These are phyloP conservation scores for Cubamyces sp. DNA, from an alignment of 768 basidiomycete genomes.

Conservation along the genomic window DNA sequence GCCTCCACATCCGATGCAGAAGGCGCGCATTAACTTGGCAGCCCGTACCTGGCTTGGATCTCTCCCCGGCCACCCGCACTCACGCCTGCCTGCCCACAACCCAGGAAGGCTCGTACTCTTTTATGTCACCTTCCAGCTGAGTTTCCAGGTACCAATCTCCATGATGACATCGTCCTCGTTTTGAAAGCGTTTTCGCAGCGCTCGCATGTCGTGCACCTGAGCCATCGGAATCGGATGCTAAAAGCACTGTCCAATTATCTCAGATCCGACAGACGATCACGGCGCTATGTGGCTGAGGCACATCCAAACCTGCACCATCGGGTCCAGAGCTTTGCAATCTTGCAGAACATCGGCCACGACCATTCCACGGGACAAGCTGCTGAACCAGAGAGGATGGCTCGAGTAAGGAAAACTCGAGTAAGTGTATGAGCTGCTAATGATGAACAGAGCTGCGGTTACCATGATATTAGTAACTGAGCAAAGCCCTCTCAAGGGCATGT, in stretches of 20 bases:
- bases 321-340: neutral
- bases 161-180: constrained; percentile 11
- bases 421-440: no score
- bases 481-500: constrained; percentile 15
- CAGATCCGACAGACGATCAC: constrained; percentile 9
- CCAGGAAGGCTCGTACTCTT: neutral
- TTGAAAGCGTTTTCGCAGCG: neutral
- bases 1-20: neutral
- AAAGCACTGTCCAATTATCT: constrained; percentile 4
- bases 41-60: constrained; percentile 9
- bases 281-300: constrained; percentile 22
- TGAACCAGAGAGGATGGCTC: no score
- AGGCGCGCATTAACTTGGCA: constrained; percentile 1
- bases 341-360: no score
- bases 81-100: constrained; percentile 3
- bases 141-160: neutral
- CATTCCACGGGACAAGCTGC: no score
- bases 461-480: no score
- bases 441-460: no score
- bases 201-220: neutral
- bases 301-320: neutral
- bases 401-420: no score
- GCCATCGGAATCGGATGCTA: no score
- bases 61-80: neutral
- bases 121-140: neutral